phyloP scores from a whole-genome alignment of 2,329 filamentous ascomycete species.

The Penicillium nordicum region DNA sequence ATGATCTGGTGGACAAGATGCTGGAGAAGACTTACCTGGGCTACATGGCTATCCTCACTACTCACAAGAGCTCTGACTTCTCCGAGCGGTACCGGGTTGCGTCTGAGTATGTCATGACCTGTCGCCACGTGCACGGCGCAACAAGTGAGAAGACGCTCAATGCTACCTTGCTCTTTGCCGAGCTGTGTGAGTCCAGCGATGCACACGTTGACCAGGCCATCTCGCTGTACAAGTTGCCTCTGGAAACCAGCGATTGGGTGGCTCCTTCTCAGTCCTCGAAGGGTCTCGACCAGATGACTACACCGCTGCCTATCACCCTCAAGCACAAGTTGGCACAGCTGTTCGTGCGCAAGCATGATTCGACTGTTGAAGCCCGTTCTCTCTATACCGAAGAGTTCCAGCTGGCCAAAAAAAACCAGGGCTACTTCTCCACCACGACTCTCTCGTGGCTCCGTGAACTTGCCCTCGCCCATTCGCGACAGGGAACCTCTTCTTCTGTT shows the following conservation, averaged over 20 bases:
- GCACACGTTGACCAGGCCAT: slow-evolving; percentile 47
- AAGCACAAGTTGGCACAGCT: slow-evolving; percentile 52
- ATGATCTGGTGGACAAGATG: slow-evolving; percentile 35
- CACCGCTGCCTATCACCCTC: slow-evolving; percentile 44
- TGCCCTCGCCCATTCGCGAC: slow-evolving; percentile 42
- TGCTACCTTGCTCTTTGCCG: slow-evolving; percentile 42
- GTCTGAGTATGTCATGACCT: slow-evolving; percentile 49
- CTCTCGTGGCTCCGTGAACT: slow-evolving; percentile 45
- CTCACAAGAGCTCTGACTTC: slow-evolving; percentile 41
- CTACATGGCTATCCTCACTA: slow-evolving; percentile 49
- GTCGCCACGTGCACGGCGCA: slow-evolving; percentile 39
- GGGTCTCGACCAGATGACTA: slow-evolving; percentile 31
- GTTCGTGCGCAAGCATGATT: slow-evolving; percentile 44
- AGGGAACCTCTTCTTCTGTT: slow-evolving; percentile 40
- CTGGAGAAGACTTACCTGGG: slow-evolving; percentile 48
- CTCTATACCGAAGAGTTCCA: slow-evolving; percentile 45
- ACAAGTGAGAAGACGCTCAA: slow-evolving; percentile 38
- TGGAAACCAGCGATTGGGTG: slow-evolving; percentile 40
- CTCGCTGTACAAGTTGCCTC: slow-evolving; percentile 46
- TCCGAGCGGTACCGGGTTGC: slow-evolving; percentile 47
- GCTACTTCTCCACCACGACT: slow-evolving; percentile 48
- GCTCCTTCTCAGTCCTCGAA: slow-evolving; percentile 30
- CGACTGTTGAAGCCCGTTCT: slow-evolving; percentile 37
- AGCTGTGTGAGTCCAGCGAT: slow-evolving; percentile 47
- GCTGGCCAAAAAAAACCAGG: slow-evolving; percentile 43